These are phyloP conservation scores for Penicillium turbatum DNA, from an alignment of 495 filamentous ascomycete species.

Conservation along the genomic window DNA sequence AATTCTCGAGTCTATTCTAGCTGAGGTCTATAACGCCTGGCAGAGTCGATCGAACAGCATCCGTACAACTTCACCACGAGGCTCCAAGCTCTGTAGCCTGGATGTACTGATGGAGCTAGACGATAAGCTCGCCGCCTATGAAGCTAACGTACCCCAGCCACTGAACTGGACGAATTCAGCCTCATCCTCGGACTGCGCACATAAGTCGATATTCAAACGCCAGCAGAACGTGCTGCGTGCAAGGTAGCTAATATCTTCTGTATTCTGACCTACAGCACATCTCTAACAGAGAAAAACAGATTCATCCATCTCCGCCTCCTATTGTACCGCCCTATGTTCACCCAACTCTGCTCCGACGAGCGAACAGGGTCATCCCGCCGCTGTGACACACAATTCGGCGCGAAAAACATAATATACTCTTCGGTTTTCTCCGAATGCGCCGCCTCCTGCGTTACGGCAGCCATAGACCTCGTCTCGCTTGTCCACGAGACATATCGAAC, in stretches of 20 bases:
- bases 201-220: slow-evolving; percentile 24
- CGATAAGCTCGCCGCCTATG: slow-evolving; percentile 33
- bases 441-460: slow-evolving; percentile 35
- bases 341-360: slow-evolving; percentile 37
- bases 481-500: slow-evolving; percentile 38
- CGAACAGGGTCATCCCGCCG: slow-evolving; percentile 14
- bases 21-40: slow-evolving; percentile 42
- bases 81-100: slow-evolving; percentile 25
- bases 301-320: slow-evolving; percentile 43
- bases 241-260: slow-evolving; percentile 21
- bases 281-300: slow-evolving; percentile 16
- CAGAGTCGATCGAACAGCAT: slow-evolving; percentile 19
- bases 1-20: slow-evolving; percentile 42
- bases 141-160: slow-evolving; percentile 29
- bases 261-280: neutral
- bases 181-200: slow-evolving; percentile 2
- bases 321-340: slow-evolving; percentile 46
- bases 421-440: slow-evolving; percentile 37
- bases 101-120: slow-evolving; percentile 42
- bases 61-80: slow-evolving; percentile 7
- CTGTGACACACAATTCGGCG: slow-evolving; percentile 4
- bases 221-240: slow-evolving; percentile 42
- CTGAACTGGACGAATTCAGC: slow-evolving; percentile 34
- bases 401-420: slow-evolving; percentile 30
- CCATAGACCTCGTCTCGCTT: slow-evolving; percentile 37